phyloP scores from a whole-genome alignment of 306 rosid species.

The Cucumis sativus region Cucumber_9930_V3 NC_026659.2:19362001-19362500 shows the following conservation, averaged over 20 bases:
- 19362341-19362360: neutral
- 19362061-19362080: too few relatives aligned
- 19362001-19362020: too few relatives aligned
- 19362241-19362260: neutral
- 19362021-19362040: too few relatives aligned
- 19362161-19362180: neutral
- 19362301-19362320: neutral
- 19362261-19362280: neutral
- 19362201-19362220: neutral
- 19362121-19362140: too few relatives aligned
- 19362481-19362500: constrained; percentile 40
- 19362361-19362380: neutral
- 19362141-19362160: too few relatives aligned
- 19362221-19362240: neutral
- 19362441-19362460: constrained; percentile 5
- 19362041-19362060: too few relatives aligned
- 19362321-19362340: neutral
- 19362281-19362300: neutral
- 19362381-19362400: too few relatives aligned
- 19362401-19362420: neutral
- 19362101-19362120: too few relatives aligned
- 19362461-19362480: constrained; percentile 38
- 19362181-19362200: neutral
- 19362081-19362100: too few relatives aligned
- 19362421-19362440: neutral